Percentiles rank a stretch among this genome's conserved stretches.
Conservation (phyloP, 2,329 filamentous ascomycete genomes). For the Colletotrichum tanaceti region DNA sequence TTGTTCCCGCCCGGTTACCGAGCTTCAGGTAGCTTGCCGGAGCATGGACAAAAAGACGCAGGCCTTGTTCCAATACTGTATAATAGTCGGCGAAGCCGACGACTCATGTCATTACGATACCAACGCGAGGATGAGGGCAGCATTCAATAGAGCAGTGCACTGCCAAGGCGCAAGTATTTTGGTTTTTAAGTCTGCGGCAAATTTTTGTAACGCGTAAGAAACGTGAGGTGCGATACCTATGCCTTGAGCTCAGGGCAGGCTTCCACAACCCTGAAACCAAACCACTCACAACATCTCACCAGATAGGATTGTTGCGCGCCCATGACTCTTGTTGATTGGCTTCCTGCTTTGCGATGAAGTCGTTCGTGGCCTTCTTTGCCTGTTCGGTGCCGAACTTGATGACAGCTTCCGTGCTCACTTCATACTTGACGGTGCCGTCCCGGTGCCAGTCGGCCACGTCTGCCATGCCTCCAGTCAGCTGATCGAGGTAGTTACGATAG, state of each 20-base stretch:
- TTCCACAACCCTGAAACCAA: neutral
- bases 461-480: conserved; percentile 54
- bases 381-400: conserved; percentile 26
- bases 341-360: conserved; percentile 25
- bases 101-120: conserved; percentile 40
- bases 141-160: conserved; percentile 30
- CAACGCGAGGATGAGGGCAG: conserved; percentile 30
- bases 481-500: conserved; percentile 53
- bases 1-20: conserved; percentile 70
- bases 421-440: conserved; percentile 52
- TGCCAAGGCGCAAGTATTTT: neutral
- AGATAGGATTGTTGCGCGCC: conserved; percentile 23
- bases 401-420: conserved; percentile 42
- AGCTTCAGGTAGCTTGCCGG: conserved; percentile 57
- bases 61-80: conserved; percentile 21
- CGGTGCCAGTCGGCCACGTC: conserved; percentile 49
- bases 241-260: too few relatives aligned
- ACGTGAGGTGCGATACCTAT: too few relatives aligned
- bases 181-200: neutral
- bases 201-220: too few relatives aligned
- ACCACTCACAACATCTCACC: conserved; percentile 1
- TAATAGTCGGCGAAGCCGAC: conserved; percentile 32
- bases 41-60: conserved; percentile 10
- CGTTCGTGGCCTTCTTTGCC: conserved; percentile 17
- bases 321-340: conserved; percentile 19